phyloP scores from a whole-genome alignment of 2,329 filamentous ascomycete genomes.

The Orbilia oligospora region DNA sequence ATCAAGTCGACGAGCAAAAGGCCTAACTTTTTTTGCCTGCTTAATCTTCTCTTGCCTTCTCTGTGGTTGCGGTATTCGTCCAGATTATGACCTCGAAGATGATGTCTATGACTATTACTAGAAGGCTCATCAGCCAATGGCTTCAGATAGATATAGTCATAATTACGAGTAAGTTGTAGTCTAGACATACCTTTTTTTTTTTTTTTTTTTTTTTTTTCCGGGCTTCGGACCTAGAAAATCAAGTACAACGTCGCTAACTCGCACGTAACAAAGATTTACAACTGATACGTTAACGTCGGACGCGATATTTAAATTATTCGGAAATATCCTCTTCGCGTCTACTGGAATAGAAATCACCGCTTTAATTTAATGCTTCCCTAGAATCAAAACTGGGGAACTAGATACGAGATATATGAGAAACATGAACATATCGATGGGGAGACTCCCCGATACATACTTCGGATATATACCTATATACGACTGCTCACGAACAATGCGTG shows the following conservation, averaged over 20 bases:
- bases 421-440: not conserved
- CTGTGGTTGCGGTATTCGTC: conserved; percentile 47
- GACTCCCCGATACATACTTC: no score
- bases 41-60: conserved; percentile 53
- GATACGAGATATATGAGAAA: not conserved
- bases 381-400: not conserved
- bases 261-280: no score
- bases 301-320: no score
- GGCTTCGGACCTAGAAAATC: no score
- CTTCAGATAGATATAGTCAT: not conserved
- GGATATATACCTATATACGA: no score
- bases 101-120: conserved; percentile 56
- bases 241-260: no score
- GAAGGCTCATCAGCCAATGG: not conserved
- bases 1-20: conserved; percentile 46
- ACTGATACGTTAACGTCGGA: no score
- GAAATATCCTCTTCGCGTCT: conserved; percentile 1
- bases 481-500: not conserved
- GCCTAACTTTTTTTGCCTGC: conserved; percentile 45
- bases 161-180: no score
- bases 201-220: no score
- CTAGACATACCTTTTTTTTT: no score
- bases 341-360: no score
- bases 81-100: conserved; percentile 40
- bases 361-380: no score